A percentile compares a stretch with the other conserved stretches of the same genome.
These are phyloP conservation scores for Phytopythium delawarense DNA, from an alignment of 352 stramenopile species.

Conservation along the genomic window DNA sequence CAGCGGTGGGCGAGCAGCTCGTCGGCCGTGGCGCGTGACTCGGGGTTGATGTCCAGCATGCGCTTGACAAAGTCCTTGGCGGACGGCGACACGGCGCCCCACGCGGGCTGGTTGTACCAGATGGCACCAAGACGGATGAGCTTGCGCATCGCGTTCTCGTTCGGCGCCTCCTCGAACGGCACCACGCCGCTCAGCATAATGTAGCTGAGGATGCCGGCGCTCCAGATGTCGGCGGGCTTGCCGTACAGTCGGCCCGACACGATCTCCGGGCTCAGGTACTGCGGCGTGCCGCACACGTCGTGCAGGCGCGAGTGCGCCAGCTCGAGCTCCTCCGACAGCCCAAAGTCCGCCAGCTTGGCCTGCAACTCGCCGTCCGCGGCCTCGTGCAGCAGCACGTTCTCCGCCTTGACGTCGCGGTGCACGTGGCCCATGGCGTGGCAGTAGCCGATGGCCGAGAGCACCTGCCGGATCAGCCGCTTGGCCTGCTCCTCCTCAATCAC, in stretches of 20 bases:
- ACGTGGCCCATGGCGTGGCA: constrained; percentile 89
- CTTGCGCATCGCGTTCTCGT: constrained; percentile 47
- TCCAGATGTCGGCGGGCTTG: constrained; percentile 94
- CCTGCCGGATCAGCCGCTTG: constrained; percentile 70
- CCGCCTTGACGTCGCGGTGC: constrained; percentile 82
- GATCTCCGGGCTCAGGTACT: constrained; percentile 97
- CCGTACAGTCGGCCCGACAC: constrained; percentile 89
- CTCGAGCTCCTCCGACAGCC: constrained; percentile 87
- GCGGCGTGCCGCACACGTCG: constrained; percentile 93
- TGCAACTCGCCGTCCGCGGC: constrained; percentile 71
- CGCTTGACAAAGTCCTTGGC: constrained; percentile 85
- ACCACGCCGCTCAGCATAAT: constrained; percentile 69
- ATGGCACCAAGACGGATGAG: constrained; percentile 90
- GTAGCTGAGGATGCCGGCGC: constrained; percentile 95
- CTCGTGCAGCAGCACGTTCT: constrained; percentile 82
- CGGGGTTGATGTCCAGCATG: constrained; percentile 84
- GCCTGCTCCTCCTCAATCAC: constrained; percentile 63
- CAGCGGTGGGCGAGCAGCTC: constrained; percentile 57
- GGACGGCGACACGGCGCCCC: constrained; percentile 65
- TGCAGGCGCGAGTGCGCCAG: constrained; percentile 83
- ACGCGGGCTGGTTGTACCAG: constrained; percentile 90
- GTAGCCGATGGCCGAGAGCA: constrained; percentile 76
- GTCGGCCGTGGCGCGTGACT: constrained; percentile 50
- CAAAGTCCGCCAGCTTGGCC: constrained; percentile 91
- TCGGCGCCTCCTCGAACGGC: constrained; percentile 54